These are phyloP conservation scores for Cryphonectria nitschkei DNA, from an alignment of 2,329 filamentous ascomycete species.

Conservation along the genomic window DNA sequence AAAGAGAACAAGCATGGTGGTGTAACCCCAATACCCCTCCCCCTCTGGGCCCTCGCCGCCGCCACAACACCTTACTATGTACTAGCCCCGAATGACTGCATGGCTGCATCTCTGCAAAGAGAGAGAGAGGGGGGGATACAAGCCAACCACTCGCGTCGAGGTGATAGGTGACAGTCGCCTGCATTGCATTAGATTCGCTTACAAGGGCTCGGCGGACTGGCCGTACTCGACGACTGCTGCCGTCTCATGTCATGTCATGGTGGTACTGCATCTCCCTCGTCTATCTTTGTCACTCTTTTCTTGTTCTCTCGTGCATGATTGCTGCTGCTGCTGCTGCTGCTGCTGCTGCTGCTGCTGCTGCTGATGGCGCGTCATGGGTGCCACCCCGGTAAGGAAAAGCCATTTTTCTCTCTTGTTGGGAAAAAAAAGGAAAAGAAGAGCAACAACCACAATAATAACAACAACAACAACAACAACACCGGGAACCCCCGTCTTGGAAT, in stretches of 20 bases:
- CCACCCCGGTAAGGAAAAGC: not conserved
- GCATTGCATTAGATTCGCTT: conserved; percentile 14
- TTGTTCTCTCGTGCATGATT: not conserved
- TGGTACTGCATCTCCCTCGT: not conserved
- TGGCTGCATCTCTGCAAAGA: not conserved
- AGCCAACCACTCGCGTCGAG: not conserved
- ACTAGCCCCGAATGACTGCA: conserved; percentile 11
- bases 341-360: too few species aligned
- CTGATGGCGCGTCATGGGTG: not conserved
- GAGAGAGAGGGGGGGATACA: too few species aligned
- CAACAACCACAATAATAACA: not conserved
- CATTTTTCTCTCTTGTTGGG: not conserved
- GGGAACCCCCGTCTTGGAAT: not conserved
- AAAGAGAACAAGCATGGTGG: not conserved
- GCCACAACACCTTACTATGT: not conserved
- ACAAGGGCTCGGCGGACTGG: conserved; percentile 10
- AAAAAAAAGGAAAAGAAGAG: not conserved
- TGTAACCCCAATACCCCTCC: not conserved
- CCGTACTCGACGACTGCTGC: not conserved
- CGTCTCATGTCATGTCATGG: conserved; percentile 2
- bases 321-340: too few species aligned
- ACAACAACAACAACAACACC: not conserved
- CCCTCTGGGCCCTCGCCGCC: too few species aligned
- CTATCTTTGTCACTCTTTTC: not conserved
- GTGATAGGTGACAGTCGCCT: conserved; percentile 9